Evolutionary conservation across 2,329 filamentous ascomycete species (phyloP).

Genomic region (Waltergamsia citrina): DNA sequence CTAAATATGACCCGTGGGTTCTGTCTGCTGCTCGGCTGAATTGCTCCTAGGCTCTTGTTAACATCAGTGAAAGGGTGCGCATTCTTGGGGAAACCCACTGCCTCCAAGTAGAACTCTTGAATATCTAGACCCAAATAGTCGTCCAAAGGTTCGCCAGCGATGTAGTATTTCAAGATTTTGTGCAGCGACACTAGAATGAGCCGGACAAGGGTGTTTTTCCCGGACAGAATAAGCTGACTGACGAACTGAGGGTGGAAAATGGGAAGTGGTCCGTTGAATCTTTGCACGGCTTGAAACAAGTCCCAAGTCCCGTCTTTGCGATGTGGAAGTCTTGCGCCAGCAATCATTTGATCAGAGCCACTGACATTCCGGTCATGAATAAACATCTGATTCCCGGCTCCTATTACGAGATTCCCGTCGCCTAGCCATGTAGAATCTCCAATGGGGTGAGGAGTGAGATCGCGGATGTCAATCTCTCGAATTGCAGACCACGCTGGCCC

Average conservation of each 20-base stretch:
- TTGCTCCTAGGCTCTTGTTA: not conserved
- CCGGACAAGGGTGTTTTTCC: constrained; percentile 65
- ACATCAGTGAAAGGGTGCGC: too few relatives aligned
- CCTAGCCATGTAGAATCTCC: constrained; percentile 89
- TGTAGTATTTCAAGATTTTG: constrained; percentile 71
- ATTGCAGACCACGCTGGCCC: constrained; percentile 85
- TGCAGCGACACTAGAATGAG: constrained; percentile 63
- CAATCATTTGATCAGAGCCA: constrained; percentile 48
- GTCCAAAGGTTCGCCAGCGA: constrained; percentile 72
- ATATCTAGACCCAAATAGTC: constrained; percentile 60
- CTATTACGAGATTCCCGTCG: constrained; percentile 76
- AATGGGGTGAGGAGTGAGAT: constrained; percentile 80
- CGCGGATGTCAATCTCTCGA: constrained; percentile 69
- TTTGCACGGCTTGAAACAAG: constrained; percentile 72
- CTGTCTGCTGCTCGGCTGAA: constrained; percentile 12
- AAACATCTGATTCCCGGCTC: constrained; percentile 85
- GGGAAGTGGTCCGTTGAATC: constrained; percentile 79
- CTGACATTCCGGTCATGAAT: constrained; percentile 71
- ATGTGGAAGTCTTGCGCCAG: constrained; percentile 37
- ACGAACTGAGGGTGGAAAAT: constrained; percentile 90
- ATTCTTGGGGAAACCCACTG: constrained; percentile 11
- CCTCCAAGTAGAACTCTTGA: constrained; percentile 44
- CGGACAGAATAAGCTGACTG: constrained; percentile 75
- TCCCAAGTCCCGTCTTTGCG: constrained; percentile 47
- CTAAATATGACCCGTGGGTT: constrained; percentile 26